Percentiles rank a stretch among this genome's conserved stretches.
Conservation (phyloP, 495 filamentous ascomycete genomes). For the Penicillium tannophilum region DNA sequence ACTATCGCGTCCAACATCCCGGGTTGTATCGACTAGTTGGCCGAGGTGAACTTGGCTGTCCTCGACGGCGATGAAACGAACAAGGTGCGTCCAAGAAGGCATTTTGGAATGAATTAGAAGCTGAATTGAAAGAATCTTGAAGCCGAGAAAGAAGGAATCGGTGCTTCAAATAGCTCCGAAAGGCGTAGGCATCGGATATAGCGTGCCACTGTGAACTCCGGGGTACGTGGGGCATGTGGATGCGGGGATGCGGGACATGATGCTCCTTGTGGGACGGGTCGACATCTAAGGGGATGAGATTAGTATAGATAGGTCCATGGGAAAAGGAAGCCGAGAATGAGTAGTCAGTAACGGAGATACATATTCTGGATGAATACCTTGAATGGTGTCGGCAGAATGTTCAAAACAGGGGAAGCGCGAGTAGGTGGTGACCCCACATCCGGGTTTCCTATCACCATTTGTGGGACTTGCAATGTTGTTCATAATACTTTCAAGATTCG, state of each 20-base stretch:
- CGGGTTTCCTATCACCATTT: too few species aligned
- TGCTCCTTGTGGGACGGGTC: too few species aligned
- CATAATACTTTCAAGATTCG: too few species aligned
- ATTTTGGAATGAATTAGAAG: constrained; percentile 14
- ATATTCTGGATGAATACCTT: too few species aligned
- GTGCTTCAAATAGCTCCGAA: not conserved
- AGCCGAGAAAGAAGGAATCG: not conserved
- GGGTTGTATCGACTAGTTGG: constrained; percentile 36
- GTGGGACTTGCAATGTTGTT: too few species aligned
- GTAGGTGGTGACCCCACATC: too few species aligned
- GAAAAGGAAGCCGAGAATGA: too few species aligned
- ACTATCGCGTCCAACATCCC: constrained; percentile 40
- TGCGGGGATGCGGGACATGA: not conserved
- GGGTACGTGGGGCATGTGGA: not conserved
- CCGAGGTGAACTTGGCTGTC: constrained; percentile 45
- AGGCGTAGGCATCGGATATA: not conserved
- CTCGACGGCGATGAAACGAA: constrained; percentile 50
- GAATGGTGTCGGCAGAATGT: too few species aligned
- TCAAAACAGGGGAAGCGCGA: too few species aligned
- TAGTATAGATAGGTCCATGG: too few species aligned
- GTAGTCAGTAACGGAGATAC: too few species aligned
- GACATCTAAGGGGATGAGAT: too few species aligned
- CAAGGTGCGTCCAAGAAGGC: constrained; percentile 45
- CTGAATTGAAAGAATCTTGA: not conserved
- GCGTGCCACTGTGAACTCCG: not conserved